A percentile compares a stretch with the other conserved stretches of the same genome.
These are phyloP conservation scores for Eragrostis curvula DNA, from an alignment of 176 grass and related monocot species.

Conservation along the genomic window DNA sequence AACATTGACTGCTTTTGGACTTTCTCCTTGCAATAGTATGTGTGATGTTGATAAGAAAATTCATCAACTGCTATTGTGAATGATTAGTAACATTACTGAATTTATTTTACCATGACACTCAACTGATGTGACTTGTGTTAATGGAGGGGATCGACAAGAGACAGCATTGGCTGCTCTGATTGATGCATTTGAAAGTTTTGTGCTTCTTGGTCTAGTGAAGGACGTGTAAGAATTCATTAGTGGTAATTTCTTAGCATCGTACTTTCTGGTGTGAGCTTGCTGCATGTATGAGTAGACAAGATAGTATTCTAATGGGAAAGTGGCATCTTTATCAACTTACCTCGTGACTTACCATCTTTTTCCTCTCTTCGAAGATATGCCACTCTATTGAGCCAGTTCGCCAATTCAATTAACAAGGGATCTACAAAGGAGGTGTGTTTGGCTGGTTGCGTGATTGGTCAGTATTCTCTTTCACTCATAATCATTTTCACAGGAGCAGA, in stretches of 20 bases:
- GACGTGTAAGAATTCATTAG: slow-evolving; percentile 54
- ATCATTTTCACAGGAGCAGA: not conserved
- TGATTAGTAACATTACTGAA: not conserved
- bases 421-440: slow-evolving; percentile 75
- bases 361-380: slow-evolving; percentile 43
- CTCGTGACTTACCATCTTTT: not conserved
- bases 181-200: slow-evolving; percentile 68
- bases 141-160: slow-evolving; percentile 59
- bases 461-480: not conserved
- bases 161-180: slow-evolving; percentile 47
- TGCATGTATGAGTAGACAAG: not conserved
- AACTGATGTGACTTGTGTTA: not conserved
- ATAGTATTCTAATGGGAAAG: not conserved
- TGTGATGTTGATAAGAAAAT: slow-evolving; percentile 1
- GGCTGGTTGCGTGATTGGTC: slow-evolving; percentile 72
- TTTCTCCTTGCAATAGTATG: not conserved
- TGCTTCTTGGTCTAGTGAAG: slow-evolving; percentile 57
- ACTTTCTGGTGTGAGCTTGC: not conserved
- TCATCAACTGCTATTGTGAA: slow-evolving; percentile 3
- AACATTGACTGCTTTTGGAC: not conserved
- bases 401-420: slow-evolving; percentile 75
- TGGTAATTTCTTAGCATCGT: not conserved
- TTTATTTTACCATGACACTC: not conserved
- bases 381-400: slow-evolving; percentile 59
- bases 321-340: not conserved